These are phyloP conservation scores for Nakazawaea holstii DNA, from an alignment of 805 yeast species.

Conservation along the genomic window DNA sequence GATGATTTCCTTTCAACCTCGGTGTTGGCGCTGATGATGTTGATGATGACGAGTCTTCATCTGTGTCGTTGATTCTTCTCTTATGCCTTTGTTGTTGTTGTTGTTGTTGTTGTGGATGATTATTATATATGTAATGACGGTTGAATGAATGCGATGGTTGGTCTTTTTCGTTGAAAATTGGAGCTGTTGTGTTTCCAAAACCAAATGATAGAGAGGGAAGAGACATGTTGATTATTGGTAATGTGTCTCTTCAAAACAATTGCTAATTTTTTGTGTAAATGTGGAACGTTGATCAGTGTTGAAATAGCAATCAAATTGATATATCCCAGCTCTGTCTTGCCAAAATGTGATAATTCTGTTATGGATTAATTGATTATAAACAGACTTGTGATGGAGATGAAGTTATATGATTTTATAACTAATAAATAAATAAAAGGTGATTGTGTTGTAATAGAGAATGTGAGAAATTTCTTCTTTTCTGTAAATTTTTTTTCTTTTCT, in stretches of 20 bases:
- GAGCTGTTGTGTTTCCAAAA: conserved; percentile 3
- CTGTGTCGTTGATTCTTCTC: background rate
- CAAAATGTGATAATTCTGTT: too few relatives aligned
- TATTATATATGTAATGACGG: background rate
- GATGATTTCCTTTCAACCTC: background rate
- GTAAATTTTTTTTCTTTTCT: too few relatives aligned
- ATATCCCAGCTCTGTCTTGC: too few relatives aligned
- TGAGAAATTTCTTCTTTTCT: too few relatives aligned
- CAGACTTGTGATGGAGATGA: too few relatives aligned
- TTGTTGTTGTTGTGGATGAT: background rate
- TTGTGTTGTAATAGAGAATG: too few relatives aligned
- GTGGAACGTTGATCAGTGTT: background rate
- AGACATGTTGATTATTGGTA: background rate
- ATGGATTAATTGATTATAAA: too few relatives aligned
- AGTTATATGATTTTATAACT: too few relatives aligned
- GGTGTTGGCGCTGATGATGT: background rate
- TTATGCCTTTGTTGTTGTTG: background rate
- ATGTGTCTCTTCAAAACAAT: too few relatives aligned
- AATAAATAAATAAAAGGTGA: too few relatives aligned
- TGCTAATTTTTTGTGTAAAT: background rate
- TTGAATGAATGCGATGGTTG: background rate
- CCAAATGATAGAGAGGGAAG: conserved; percentile 6
- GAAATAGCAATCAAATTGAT: too few relatives aligned
- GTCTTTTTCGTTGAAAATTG: background rate
- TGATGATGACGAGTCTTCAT: background rate